Evolutionary conservation across 2,329 filamentous ascomycete genomes (phyloP).

Genomic region (Trichoderma sp.): DNA sequence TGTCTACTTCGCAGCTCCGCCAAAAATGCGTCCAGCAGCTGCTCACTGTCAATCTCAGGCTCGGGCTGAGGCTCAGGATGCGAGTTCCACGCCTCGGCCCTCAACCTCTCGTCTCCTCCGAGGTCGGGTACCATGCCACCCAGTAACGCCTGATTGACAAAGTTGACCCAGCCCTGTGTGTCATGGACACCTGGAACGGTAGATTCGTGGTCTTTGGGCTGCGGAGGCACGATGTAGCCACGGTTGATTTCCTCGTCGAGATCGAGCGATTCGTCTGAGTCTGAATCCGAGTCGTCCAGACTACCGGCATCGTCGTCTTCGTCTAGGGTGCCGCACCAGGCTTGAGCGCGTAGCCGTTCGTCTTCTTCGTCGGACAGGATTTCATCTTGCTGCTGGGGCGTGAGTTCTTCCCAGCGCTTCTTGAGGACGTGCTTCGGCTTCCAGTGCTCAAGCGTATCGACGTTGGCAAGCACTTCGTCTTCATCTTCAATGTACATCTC

Average conservation of each 20-base stretch:
- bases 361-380: conserved; percentile 39
- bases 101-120: conserved; percentile 26
- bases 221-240: conserved; percentile 32
- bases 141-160: conserved; percentile 27
- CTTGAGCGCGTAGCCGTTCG: conserved; percentile 35
- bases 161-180: conserved; percentile 27
- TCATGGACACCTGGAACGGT: conserved; percentile 25
- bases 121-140: conserved; percentile 26
- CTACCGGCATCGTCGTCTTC: conserved; percentile 20
- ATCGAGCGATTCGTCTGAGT: conserved; percentile 19
- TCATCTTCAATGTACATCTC: conserved; percentile 53
- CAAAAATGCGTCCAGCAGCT: conserved; percentile 27
- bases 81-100: conserved; percentile 26
- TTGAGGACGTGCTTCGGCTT: conserved; percentile 45
- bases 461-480: conserved; percentile 34
- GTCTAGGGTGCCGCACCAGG: conserved; percentile 29
- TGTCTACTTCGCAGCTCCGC: conserved; percentile 6
- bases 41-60: conserved; percentile 19
- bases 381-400: conserved; percentile 35
- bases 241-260: conserved; percentile 36
- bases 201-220: conserved; percentile 11
- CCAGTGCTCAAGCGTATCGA: conserved; percentile 41
- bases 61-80: conserved; percentile 22
- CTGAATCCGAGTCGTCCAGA: neutral
- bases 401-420: conserved; percentile 41